Base-by-base conservation (phyloP, 345 rosid species). In the Psidium guajava region DNA sequence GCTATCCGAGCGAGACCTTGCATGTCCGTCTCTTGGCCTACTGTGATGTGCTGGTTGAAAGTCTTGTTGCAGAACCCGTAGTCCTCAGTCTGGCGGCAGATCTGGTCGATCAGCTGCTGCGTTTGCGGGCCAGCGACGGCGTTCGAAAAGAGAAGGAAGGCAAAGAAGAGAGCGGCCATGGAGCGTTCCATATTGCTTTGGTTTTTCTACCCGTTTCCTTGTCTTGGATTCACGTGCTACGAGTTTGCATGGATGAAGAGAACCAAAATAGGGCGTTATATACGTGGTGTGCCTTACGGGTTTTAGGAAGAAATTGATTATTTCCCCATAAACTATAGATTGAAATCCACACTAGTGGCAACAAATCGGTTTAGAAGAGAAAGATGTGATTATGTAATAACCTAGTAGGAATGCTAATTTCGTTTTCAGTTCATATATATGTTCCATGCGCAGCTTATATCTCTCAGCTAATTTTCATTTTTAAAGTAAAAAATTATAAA, bases 271-370 rank as follows among this genome's bases (percentile, higher is more conserved):
- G 54, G 54, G 54, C 14, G 2, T 52, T 13, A 14, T 52, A 52
- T 15, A 16, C 7, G 20, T 15, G 16, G 54, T 5, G 1, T 15
- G 54, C 20, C 7, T 53, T 6, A 51, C 14, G 52, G 52, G 13
- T 50, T 50, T 50, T 49, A 49, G 51, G 13, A 50, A 50, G 52
- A 12, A 51, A 51, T 51, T 11, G 3, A 11, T 12, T 11, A 51
- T 12, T 3, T 51, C 14, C 92, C 98, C 84, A 44, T 44, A 36
- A 36, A 36, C 40, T 36, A 36, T 36, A 44, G 47, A n/a, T 44
- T 44, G 4, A 5, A 44, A 44, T 44, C 47, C 47, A 44, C 47
- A 4, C 6, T 44, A 44, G 7, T 44, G 47, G 6, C 47, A 44
- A 44, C 47, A 44, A 44, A 44, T 44, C 7, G 47, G 21, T 53